These are phyloP conservation scores for Chrysoporthe austroafricana DNA, from an alignment of 2,329 filamentous ascomycete genomes.

Conservation along the genomic window DNA sequence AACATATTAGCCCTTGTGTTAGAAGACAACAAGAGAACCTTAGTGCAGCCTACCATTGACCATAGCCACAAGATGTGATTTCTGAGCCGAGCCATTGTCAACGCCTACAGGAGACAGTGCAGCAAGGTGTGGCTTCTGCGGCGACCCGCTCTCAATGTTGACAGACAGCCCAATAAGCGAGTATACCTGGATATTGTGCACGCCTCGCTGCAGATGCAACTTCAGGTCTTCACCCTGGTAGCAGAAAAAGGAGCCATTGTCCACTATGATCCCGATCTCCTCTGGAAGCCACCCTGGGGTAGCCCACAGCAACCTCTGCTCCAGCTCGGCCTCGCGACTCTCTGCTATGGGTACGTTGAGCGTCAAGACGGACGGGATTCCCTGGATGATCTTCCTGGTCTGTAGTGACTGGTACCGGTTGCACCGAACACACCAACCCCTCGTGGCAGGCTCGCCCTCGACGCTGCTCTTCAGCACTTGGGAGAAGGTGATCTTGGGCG, in stretches of 20 bases:
- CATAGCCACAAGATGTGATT: constrained; percentile 88
- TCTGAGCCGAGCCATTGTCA: constrained; percentile 81
- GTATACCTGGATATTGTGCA: constrained; percentile 83
- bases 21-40: background rate
- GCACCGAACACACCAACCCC: constrained; percentile 93
- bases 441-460: constrained; percentile 83
- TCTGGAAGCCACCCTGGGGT: constrained; percentile 90
- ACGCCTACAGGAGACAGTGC: constrained; percentile 81
- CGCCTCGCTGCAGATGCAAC: constrained; percentile 76
- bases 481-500: constrained; percentile 72
- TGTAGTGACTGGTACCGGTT: constrained; percentile 87
- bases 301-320: constrained; percentile 82
- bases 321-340: constrained; percentile 50
- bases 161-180: constrained; percentile 88
- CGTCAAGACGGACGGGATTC: constrained; percentile 82
- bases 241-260: constrained; percentile 90
- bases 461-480: constrained; percentile 91
- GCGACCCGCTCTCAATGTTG: constrained; percentile 84
- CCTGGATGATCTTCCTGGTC: constrained; percentile 82
- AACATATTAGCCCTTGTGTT: background rate
- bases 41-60: constrained; percentile 69
- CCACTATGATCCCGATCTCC: constrained; percentile 90
- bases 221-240: constrained; percentile 91
- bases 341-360: constrained; percentile 76
- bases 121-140: constrained; percentile 88